Base-by-base conservation (phyloP, 768 basidiomycete genomes). In the Imleria badia region DNA sequence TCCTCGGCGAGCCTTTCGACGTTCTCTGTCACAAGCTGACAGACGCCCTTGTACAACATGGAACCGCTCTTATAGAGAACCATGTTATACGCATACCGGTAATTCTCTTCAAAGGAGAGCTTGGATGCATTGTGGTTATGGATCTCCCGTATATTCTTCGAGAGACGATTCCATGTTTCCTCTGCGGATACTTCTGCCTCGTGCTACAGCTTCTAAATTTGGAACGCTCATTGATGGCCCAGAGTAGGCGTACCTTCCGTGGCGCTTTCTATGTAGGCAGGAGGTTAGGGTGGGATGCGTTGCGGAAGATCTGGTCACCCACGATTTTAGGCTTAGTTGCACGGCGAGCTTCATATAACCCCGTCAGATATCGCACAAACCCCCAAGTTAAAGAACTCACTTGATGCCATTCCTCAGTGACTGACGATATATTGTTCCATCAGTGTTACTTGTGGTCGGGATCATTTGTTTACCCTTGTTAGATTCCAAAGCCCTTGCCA, bases 61-160 rank as follows among this genome's bases (percentile, higher is more conserved):
- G 87, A 86, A 3, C 93, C 94, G 49, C 87, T 81, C 68, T 90
- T 91, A 65, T 87, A 81, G 5, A 97, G 81, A 6, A 97, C 94
- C 82, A 98, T 85, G 67, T 94, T 94, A 74, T 97, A 97, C 19
- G 88, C 93, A 69, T 89, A 94, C 40, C 96, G 82, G 69, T 97
- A 93, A 60, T 93, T 91, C 73, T 95, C 94, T 69, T 98, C 92
- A 61, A 89, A 95, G 20, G 88, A 90, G 33, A 99, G 82, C 63
- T 85, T 87, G 45, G 85, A 83, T 5, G 94, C 92, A 70, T 96
- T 93, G 72, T 96, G 92, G 62, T 91, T 88, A 69, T 96, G 93
- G 48, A 99, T 98, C 77, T 96, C 93, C 54, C 84, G 80, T 61
- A 99, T 95, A 59, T 98, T 97, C 57, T 78, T 76, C 12, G 91